These are phyloP conservation scores for Gentiana straminea DNA, from an alignment of 257 asterid genomes.

Conservation along the genomic window DNA sequence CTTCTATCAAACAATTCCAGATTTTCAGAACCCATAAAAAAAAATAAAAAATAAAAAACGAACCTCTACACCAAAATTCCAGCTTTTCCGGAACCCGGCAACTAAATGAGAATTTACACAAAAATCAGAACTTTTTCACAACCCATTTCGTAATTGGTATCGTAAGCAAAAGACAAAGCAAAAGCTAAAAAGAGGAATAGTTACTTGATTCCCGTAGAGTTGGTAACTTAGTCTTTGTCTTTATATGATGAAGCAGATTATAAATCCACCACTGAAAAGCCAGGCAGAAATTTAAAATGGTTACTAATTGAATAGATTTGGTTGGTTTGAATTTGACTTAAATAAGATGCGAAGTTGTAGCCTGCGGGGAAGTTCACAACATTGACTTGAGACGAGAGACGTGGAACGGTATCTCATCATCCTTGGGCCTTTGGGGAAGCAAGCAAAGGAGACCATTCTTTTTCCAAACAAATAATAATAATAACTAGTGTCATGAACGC, in stretches of 20 bases:
- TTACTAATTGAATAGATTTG: too few relatives aligned
- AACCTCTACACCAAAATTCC: not conserved
- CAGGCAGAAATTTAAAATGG: not conserved
- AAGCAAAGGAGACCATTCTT: not conserved
- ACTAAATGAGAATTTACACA: not conserved
- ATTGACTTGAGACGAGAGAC: not conserved
- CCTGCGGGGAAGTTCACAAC: not conserved
- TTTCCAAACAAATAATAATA: not conserved
- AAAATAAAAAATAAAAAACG: not conserved
- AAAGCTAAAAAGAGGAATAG: not conserved
- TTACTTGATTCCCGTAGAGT: not conserved
- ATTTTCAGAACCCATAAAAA: constrained; percentile 18
- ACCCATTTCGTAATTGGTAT: not conserved
- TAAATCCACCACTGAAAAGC: not conserved
- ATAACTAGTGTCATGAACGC: too few relatives aligned
- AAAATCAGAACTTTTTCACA: constrained; percentile 1
- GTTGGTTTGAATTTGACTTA: too few relatives aligned
- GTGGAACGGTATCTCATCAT: not conserved
- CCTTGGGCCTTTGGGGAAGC: not conserved
- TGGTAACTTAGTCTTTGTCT: not conserved
- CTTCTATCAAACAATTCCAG: constrained; percentile 13
- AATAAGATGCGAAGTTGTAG: not conserved
- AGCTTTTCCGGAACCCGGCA: constrained; percentile 7
- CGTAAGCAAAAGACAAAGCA: too few relatives aligned
- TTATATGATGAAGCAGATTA: constrained; percentile 9